Base-by-base conservation (phyloP, 306 rosid genomes). In the Trifolium subterraneum region DNA sequence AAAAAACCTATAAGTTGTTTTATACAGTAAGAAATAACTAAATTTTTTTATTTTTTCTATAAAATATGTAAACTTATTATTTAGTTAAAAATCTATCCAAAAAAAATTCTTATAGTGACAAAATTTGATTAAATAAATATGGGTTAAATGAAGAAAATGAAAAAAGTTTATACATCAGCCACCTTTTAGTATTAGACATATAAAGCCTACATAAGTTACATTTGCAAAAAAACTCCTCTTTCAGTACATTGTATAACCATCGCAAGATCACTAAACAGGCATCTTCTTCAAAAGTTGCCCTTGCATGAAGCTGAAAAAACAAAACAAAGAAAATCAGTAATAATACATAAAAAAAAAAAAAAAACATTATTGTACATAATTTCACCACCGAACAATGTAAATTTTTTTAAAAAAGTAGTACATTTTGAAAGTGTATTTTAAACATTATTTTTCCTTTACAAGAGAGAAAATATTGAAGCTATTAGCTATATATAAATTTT, bases 211-310 rank as follows among this genome's bases (percentile, higher is more conserved):
- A 29, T 1, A n/a, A 67, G 8, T 62, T 44, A 23, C 6, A 8
- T 7, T 18, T 64, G 29, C 62, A 35, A 38, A n/a, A n/a, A n/a
- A n/a, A 44, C 23, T 47, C 13, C 54, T 13, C 36, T 1, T 66
- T 23, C 61, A 44, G 63, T 18, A 44, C 25, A 73, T 29, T 64
- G 31, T 47, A 62, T 64, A 18, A 23, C 35, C 3, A 59, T 25
- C 64, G 10, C 59, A 11, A n/a, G 44, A 64, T 22, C 20, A 19
- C 70, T 71, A 84, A 65, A 87, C 51, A 4, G 92, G 96, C 84
- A 92, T 89, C 72, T 78, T 89, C 85, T 76, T 82, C 80, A 92
- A 45, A 59, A 86, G 89, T 75, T 88, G 92, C 3, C 96, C 93
- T 77, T 82, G 73, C 50, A 86, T 69, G 84, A 84, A 70, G 74